A percentile compares a stretch with the other conserved stretches of the same genome.
Evolutionary conservation across 1,284 basidiomycete species (phyloP).

Genomic region (Leccinum pseudoinsigne): DNA sequence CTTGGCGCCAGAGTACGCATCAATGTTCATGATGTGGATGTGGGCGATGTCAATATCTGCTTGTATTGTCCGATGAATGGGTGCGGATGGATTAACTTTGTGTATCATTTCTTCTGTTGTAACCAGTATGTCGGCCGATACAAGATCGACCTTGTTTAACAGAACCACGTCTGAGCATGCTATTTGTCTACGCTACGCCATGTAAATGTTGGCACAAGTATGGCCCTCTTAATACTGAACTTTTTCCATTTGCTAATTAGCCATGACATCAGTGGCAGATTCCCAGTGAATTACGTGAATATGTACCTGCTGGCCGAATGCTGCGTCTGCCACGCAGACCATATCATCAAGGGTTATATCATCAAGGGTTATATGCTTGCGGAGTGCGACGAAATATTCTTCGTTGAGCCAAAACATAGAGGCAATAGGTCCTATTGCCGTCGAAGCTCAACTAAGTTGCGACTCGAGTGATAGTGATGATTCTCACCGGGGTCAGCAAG

Average conservation of each 20-base stretch:
- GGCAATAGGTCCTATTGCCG: conserved; percentile 66
- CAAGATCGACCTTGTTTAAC: conserved; percentile 86
- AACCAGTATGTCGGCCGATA: conserved; percentile 40
- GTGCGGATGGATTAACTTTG: conserved; percentile 76
- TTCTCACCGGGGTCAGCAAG: conserved; percentile 84
- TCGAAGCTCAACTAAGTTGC: conserved; percentile 1
- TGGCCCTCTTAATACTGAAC: conserved; percentile 26
- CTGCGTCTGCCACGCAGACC: conserved; percentile 87
- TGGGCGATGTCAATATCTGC: conserved; percentile 68
- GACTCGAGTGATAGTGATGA: conserved; percentile 1
- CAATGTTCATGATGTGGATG: conserved; percentile 66
- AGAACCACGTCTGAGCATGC: conserved; percentile 88
- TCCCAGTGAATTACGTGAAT: background rate
- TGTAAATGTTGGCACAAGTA: background rate
- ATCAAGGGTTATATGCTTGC: conserved; percentile 65
- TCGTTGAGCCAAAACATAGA: conserved; percentile 93
- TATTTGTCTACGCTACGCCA: conserved; percentile 65
- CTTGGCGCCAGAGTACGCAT: conserved; percentile 58
- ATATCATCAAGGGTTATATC: conserved; percentile 62
- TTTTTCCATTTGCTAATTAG: conserved; percentile 78
- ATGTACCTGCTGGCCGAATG: conserved; percentile 76
- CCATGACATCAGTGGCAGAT: conserved; percentile 11
- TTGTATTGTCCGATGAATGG: conserved; percentile 69
- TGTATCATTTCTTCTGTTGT: conserved; percentile 61
- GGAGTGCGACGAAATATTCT: conserved; percentile 72